A percentile compares a stretch with the other conserved stretches of the same genome.
phyloP scores from a whole-genome alignment of 2,329 filamentous ascomycete species.

The Hypoxylon sp. region DNA sequence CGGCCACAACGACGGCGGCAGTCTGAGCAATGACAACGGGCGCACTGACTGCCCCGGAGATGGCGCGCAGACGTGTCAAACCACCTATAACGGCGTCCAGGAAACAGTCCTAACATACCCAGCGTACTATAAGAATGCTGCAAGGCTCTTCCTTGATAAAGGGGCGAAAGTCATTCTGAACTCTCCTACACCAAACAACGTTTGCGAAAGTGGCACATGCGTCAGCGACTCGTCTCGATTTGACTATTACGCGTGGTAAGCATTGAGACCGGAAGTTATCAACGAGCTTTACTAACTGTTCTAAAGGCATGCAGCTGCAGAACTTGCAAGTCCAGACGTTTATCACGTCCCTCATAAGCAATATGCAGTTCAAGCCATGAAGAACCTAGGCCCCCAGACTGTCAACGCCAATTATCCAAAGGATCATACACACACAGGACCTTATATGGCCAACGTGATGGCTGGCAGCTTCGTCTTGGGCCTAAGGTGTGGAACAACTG shows the following conservation, averaged over 20 bases:
- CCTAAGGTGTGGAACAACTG: slow-evolving; percentile 64
- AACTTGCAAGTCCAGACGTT: slow-evolving; percentile 58
- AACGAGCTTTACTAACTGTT: slow-evolving; percentile 2
- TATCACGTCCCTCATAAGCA: slow-evolving; percentile 73
- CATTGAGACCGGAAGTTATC: slow-evolving; percentile 13
- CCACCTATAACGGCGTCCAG: slow-evolving; percentile 64
- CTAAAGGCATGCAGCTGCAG: slow-evolving; percentile 55
- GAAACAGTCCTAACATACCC: slow-evolving; percentile 74
- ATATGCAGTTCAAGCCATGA: slow-evolving; percentile 69
- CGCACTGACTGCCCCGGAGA: slow-evolving; percentile 71
- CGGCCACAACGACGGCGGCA: slow-evolving; percentile 80
- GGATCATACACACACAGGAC: slow-evolving; percentile 75
- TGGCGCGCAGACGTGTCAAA: slow-evolving; percentile 68
- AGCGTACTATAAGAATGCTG: slow-evolving; percentile 71
- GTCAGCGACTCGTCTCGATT: slow-evolving; percentile 66
- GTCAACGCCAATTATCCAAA: slow-evolving; percentile 70
- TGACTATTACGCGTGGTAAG: slow-evolving; percentile 67
- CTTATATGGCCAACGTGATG: slow-evolving; percentile 68
- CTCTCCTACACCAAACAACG: slow-evolving; percentile 70
- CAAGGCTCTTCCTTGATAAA: slow-evolving; percentile 67
- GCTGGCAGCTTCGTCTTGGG: slow-evolving; percentile 71
- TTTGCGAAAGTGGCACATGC: slow-evolving; percentile 71
- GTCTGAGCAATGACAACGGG: slow-evolving; percentile 71
- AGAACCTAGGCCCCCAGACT: slow-evolving; percentile 63
- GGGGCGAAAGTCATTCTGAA: slow-evolving; percentile 74